phyloP scores from a whole-genome alignment of 176 grass and related monocot species.

The Triticum turgidum region DNA sequence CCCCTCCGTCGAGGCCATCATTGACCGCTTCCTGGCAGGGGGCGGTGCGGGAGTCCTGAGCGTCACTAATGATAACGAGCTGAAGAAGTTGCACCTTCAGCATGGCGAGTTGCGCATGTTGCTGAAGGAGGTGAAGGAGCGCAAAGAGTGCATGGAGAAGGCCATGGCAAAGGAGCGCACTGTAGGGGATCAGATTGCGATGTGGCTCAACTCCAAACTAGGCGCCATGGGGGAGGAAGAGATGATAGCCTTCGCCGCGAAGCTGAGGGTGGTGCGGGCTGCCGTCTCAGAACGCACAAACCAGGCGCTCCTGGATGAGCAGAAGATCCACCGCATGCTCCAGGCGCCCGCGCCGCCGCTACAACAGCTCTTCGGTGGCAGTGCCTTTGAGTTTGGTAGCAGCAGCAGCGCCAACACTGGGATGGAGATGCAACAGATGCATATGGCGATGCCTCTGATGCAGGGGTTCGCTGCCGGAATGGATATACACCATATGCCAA shows the following conservation, averaged over 20 bases:
- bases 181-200: too few species aligned
- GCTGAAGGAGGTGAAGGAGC: constrained; percentile 8
- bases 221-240: not conserved
- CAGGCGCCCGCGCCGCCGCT: too few species aligned
- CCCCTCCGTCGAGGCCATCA: too few species aligned
- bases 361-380: not conserved
- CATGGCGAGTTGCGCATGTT: constrained; percentile 21
- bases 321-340: too few species aligned
- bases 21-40: not conserved
- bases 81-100: constrained; percentile 21
- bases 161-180: not conserved
- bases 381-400: too few species aligned
- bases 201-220: not conserved
- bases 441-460: too few species aligned
- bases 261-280: not conserved
- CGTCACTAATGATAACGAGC: not conserved
- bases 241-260: not conserved
- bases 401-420: not conserved
- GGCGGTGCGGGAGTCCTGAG: not conserved
- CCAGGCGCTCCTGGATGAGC: not conserved
- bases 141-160: constrained; percentile 17
- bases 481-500: too few species aligned
- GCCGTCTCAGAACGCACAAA: not conserved
- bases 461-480: too few species aligned
- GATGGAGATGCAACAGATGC: not conserved